Base-by-base conservation (phyloP, 306 rosid species). In the Urtica urens region DNA sequence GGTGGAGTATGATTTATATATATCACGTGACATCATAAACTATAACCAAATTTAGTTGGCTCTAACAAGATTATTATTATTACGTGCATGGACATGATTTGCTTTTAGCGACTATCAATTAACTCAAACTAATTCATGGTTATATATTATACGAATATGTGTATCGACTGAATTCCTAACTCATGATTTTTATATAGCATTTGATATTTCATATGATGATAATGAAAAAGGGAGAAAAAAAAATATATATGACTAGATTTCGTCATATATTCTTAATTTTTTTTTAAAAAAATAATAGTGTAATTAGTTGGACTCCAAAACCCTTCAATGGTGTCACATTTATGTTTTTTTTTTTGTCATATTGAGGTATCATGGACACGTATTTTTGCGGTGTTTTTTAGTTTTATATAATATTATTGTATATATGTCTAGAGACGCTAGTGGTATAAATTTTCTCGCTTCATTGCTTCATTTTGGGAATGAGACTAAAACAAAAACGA, bases 271-370 rank as follows among this genome's bases (percentile, higher is more conserved):
- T n/a, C 4, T 3, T 19, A 22, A 26, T 4, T 7, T 3, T 19
- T 13, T 19, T 25, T 46, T 27, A 6, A 46, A 46, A 26, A 3
- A 44, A 10, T 10, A 10, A 44, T 20, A 20, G 53, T 38, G 37
- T 25, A 23, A 21, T 48, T 48, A 26, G 38, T 48, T 48, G 53
- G 53, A 48, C 22, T 48, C 53, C 53, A 27, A 48, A 19, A 13
- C n/a, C 53, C 40, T 10, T 28, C 29, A 47, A 26, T 47, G 24
- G 53, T 47, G 33, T 46, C 51, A 46, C 51, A 5, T n/a, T 6
- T 45, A 14, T 14, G 13, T 30, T 1, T 14, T 47, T 3, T 35
- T 13, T 46, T 46, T 10, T 48, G 38, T 48, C 53, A 28, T 9
- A 26, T 26, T 16, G 53, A 25, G 10, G n/a, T 17, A 16, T 48